A percentile compares a stretch with the other conserved stretches of the same genome.
Evolutionary conservation across 2,329 filamentous ascomycete species (phyloP).

Genomic region (Dothiorella sarmentorum): DNA sequence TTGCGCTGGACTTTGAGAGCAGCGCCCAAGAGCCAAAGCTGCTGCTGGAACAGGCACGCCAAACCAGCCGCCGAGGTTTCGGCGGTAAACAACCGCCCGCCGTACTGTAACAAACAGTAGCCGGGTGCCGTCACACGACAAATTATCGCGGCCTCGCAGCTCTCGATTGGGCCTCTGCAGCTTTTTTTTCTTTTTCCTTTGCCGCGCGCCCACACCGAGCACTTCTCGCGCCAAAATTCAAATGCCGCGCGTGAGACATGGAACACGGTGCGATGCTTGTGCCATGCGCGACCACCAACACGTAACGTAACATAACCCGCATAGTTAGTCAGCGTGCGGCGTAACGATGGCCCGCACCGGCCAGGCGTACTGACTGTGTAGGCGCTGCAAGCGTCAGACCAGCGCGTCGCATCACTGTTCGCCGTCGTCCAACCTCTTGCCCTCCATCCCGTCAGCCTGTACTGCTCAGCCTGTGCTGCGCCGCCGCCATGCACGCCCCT

Average conservation of each 20-base stretch:
- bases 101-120: background rate
- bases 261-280: no score
- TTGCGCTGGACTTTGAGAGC: constrained; percentile 14
- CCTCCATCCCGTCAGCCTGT: background rate
- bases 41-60: constrained; percentile 1
- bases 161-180: background rate
- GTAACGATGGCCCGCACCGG: background rate
- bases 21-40: constrained; percentile 1
- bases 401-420: constrained; percentile 1
- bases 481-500: background rate
- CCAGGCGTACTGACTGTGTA: background rate
- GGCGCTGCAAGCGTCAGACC: constrained; percentile 1
- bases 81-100: background rate
- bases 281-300: background rate
- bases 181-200: no score
- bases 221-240: background rate
- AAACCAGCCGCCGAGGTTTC: background rate
- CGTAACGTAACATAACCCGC: background rate
- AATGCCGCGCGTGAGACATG: no score
- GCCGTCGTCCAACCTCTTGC: background rate
- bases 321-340: background rate
- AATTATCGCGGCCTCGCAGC: no score
- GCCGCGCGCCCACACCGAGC: background rate
- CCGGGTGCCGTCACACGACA: background rate
- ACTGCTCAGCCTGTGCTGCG: background rate